Percentiles rank a stretch among this genome's conserved stretches.
Evolutionary conservation across 805 yeast species (phyloP).

Genomic region (Kluyveromyces lactis): DNA sequence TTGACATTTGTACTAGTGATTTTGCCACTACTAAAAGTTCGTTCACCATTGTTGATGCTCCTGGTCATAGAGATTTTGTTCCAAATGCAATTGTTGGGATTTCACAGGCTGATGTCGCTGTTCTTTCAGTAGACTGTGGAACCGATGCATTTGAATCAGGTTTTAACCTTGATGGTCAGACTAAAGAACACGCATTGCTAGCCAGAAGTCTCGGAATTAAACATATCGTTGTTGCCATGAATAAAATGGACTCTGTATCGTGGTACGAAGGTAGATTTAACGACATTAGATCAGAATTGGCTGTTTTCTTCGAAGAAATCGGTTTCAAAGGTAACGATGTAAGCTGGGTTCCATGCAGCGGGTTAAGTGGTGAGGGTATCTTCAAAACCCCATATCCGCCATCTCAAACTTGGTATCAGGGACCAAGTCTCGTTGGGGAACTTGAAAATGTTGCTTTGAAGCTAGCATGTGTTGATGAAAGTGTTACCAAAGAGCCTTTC

Average conservation of each 20-base stretch:
- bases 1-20: constrained; percentile 94
- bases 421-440: constrained; percentile 79
- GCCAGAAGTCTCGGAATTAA: constrained; percentile 97
- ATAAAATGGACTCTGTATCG: constrained; percentile 87
- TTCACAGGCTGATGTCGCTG: constrained; percentile 97
- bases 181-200: constrained; percentile 91
- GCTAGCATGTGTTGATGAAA: constrained; percentile 11
- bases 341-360: constrained; percentile 87
- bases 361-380: constrained; percentile 90
- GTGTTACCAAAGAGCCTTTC: constrained; percentile 37
- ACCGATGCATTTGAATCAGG: constrained; percentile 99
- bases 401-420: constrained; percentile 81
- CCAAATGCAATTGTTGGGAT: constrained; percentile 99
- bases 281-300: constrained; percentile 80
- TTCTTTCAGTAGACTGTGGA: constrained; percentile 91
- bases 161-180: constrained; percentile 96
- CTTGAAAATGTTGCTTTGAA: constrained; percentile 44
- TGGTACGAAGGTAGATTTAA: constrained; percentile 92
- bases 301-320: constrained; percentile 65
- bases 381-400: constrained; percentile 61
- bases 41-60: constrained; percentile 96
- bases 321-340: constrained; percentile 79
- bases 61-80: constrained; percentile 98
- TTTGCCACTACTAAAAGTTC: constrained; percentile 92
- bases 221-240: constrained; percentile 82